Evolutionary conservation across 2,329 filamentous ascomycete species (phyloP), one percentile per base, ranked within the genome.

Genomic region (Pestalotiopsis sp.): DNA sequence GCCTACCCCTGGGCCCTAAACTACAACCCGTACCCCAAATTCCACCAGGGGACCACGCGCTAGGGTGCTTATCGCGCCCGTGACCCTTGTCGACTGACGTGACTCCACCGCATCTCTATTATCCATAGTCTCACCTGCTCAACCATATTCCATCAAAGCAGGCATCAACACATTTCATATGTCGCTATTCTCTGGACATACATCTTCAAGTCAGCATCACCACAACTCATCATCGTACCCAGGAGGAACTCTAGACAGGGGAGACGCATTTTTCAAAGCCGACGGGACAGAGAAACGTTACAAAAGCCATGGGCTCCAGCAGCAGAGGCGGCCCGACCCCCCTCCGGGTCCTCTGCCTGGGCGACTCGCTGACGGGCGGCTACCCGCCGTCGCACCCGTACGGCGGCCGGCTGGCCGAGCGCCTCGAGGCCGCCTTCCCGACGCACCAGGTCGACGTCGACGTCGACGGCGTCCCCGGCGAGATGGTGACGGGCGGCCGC

Each of bases 361-460:
- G 89, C 77, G 84, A 91, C 82, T 90, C 88, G 52, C 84, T 92
- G 60, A 91, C 90, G 5, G 83, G 82, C 13, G 90, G 90, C 57
- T 90, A 81, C 76, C 77, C 76, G 38, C 80, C 82, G 38, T 66
- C 71, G 68, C 83, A 87, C 69, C 88, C 90, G 0, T 92, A 92
- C 79, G 82, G 83, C 5, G 73, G 77, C 27, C 81, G 80, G 68
- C 80, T 92, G 14, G 73, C 80, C 69, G 75, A 83, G 66, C 82
- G 82, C 68, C 80, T 90, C 41, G 76, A 80, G 31, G 80, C 80
- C 38, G 82, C 82, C 1, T 84, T 88, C 62, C 82, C 83, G 3
- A 73, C 75, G n/a, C 72, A 79, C 23, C 75, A 82, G 23, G 76
- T 89, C 64, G 70, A 76, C 20, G 79, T 77, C 17, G 78, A 83